A percentile compares a stretch with the other conserved stretches of the same genome.
Evolutionary conservation across 2,329 filamentous ascomycete species (phyloP).

Genomic region (Cryphonectria japonica): DNA sequence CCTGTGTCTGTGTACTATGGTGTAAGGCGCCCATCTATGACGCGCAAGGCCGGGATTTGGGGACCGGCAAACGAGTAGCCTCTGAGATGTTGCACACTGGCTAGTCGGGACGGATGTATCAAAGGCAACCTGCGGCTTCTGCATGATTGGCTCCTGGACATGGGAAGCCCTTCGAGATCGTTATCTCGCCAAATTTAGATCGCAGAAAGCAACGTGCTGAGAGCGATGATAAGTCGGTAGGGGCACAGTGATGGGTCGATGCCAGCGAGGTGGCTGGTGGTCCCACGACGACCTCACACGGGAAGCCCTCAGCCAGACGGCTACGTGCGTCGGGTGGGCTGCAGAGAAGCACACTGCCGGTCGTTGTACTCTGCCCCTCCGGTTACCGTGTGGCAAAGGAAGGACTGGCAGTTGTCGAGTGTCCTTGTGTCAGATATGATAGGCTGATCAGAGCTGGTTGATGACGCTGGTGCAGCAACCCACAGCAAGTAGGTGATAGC

Average conservation of each 20-base stretch:
- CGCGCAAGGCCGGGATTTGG: conserved; percentile 15
- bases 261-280: neutral
- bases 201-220: conserved; percentile 3
- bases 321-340: conserved; percentile 10
- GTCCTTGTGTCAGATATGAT: neutral
- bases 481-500: neutral
- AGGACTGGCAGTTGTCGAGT: neutral
- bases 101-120: conserved; percentile 19
- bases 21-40: conserved; percentile 6
- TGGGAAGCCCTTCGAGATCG: neutral
- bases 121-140: conserved; percentile 17
- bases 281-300: neutral
- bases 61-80: conserved; percentile 9
- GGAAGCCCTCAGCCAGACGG: conserved; percentile 1
- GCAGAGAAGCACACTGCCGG: conserved; percentile 2
- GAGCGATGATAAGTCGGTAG: neutral
- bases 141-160: conserved; percentile 19
- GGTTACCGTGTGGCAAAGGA: neutral
- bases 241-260: neutral
- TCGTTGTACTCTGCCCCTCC: neutral
- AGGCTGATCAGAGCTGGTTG: neutral
- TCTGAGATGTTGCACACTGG: conserved; percentile 8
- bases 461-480: conserved; percentile 18
- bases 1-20: neutral
- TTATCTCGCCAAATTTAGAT: conserved; percentile 12